Percentiles rank a stretch among this genome's conserved stretches.
These are phyloP conservation scores for Phaseolus coccineus DNA, from an alignment of 331 rosid genomes.

Conservation along the genomic window DNA sequence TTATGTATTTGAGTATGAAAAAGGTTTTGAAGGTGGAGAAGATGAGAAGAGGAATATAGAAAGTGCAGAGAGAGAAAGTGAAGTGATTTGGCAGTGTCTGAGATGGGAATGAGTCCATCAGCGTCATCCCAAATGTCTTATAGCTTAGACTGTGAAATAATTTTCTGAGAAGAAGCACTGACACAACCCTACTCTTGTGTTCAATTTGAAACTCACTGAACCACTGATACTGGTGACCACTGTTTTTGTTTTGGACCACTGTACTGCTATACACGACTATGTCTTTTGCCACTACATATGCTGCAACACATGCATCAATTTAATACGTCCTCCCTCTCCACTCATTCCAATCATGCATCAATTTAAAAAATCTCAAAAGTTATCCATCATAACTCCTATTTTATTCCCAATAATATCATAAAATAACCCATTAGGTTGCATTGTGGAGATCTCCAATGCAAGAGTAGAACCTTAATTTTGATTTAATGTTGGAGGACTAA, in stretches of 20 bases:
- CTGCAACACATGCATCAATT: neutral
- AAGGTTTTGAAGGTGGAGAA: too few relatives aligned
- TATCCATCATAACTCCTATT: too few relatives aligned
- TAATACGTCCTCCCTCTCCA: neutral
- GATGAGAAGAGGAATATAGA: too few relatives aligned
- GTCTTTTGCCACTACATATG: neutral
- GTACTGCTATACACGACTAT: neutral
- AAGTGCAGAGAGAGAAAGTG: too few relatives aligned
- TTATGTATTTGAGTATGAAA: too few relatives aligned
- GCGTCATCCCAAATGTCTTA: neutral
- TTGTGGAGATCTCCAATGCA: too few relatives aligned
- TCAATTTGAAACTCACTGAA: slow-evolving; percentile 10
- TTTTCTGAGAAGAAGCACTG: slow-evolving; percentile 4
- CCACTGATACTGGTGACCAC: neutral
- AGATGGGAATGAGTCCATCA: neutral
- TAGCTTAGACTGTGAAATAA: slow-evolving; percentile 10
- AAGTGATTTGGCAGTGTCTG: neutral
- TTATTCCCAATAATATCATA: too few relatives aligned
- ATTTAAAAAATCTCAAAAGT: too few relatives aligned
- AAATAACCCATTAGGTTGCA: too few relatives aligned
- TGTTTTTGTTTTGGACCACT: slow-evolving; percentile 22
- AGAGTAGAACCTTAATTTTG: too few relatives aligned
- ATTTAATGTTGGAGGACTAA: too few relatives aligned
- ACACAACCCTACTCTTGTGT: neutral
- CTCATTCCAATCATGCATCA: neutral